Conservation (phyloP, 2,329 filamentous ascomycete species). For the Fusarium sp. region DNA sequence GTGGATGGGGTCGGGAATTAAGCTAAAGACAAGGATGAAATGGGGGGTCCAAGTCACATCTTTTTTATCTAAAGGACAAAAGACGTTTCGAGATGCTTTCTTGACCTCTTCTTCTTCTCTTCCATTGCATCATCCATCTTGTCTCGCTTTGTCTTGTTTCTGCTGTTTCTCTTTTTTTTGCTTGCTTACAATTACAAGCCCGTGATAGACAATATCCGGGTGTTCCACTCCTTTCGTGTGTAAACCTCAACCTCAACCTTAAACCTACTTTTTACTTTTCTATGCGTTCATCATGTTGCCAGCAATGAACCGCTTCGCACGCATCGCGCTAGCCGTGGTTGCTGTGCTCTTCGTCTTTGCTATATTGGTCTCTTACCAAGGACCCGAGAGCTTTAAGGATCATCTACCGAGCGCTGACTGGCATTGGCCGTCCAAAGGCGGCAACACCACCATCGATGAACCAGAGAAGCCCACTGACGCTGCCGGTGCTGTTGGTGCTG, state of each 20-base stretch:
- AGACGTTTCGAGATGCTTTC: conserved; percentile 23
- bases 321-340: conserved; percentile 47
- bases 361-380: conserved; percentile 40
- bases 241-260: neutral
- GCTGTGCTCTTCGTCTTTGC: conserved; percentile 40
- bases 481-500: conserved; percentile 28
- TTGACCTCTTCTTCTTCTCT: conserved; percentile 11
- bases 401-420: conserved; percentile 38
- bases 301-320: conserved; percentile 40
- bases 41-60: conserved; percentile 25
- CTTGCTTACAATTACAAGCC: conserved; percentile 3
- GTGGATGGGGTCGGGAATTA: conserved; percentile 6
- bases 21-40: conserved; percentile 21
- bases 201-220: conserved; percentile 35
- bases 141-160: conserved; percentile 1
- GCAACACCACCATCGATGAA: conserved; percentile 20
- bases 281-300: conserved; percentile 40
- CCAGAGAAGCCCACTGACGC: conserved; percentile 27
- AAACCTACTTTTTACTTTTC: neutral
- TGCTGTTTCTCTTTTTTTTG: conserved; percentile 10
- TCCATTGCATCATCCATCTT: conserved; percentile 16
- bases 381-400: conserved; percentile 34
- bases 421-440: conserved; percentile 39
- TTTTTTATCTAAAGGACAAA: conserved; percentile 31
- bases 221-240: conserved; percentile 32